Evolutionary conservation across 495 filamentous ascomycete genomes (phyloP).

Genomic region (Penicillium manginii): DNA sequence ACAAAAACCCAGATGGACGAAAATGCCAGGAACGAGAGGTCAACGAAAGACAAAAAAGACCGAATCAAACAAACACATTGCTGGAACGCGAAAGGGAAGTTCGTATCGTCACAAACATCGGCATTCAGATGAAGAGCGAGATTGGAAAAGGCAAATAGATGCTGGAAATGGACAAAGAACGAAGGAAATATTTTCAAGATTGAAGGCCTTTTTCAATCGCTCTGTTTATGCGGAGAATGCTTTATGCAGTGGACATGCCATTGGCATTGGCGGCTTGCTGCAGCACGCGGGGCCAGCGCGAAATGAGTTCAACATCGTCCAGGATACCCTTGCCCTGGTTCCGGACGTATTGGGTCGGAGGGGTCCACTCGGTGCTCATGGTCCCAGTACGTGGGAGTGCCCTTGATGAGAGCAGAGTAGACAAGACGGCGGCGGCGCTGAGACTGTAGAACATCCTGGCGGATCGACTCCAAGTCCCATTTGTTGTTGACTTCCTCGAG

Average conservation of each 20-base stretch:
- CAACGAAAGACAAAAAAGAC: neutral
- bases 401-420: slow-evolving; percentile 73
- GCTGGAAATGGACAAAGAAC: neutral
- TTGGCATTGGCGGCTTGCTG: slow-evolving; percentile 41
- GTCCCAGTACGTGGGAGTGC: slow-evolving; percentile 75
- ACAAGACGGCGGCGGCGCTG: slow-evolving; percentile 75
- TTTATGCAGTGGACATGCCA: slow-evolving; percentile 18
- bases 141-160: neutral
- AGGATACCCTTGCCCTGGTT: slow-evolving; percentile 52
- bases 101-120: neutral
- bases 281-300: slow-evolving; percentile 51
- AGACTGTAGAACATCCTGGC: slow-evolving; percentile 64
- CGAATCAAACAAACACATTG: slow-evolving; percentile 3
- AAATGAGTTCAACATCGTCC: slow-evolving; percentile 50
- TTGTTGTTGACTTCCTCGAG: slow-evolving; percentile 63
- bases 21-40: slow-evolving; percentile 9
- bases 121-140: neutral
- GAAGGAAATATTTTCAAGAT: neutral
- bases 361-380: slow-evolving; percentile 74
- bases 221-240: neutral
- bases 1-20: slow-evolving; percentile 9
- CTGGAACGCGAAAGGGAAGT: slow-evolving; percentile 12
- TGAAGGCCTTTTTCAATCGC: neutral
- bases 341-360: slow-evolving; percentile 65
- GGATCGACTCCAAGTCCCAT: slow-evolving; percentile 78